Evolutionary conservation across 116 monocot genomes (phyloP), one percentile per base, ranked within the genome.

Genomic region (Posidonia oceanica): DNA sequence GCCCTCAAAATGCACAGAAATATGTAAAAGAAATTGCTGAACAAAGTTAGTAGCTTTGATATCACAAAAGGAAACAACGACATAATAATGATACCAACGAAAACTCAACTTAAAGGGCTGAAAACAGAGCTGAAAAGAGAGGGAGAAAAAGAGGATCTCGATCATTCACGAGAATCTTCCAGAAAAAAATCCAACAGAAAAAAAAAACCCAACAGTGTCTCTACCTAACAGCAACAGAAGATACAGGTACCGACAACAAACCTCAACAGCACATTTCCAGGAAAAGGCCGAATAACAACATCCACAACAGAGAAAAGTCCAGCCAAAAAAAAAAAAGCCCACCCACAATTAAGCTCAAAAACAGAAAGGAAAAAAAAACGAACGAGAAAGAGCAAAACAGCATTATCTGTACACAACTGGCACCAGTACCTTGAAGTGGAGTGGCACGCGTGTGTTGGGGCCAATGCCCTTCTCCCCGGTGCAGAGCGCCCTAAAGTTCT

Each of bases 401-500:
- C 18, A 21, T 60, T 21, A 22, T 29, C 59, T 15, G 16, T 29
- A 60, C 20, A 60, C 10, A 64, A 7, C 11, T 48, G 48, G 36
- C 62, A 62, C 36, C 17, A 36, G 14, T 23, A 86, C 89, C 83
- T 89, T 89, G 75, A 59, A 89, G 73, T 89, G 94, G 29, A 94
- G 87, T n/a, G 83, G 80, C n/a, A 87, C 87, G 40, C 87, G 85
- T 40, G 94, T 89, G 69, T 70, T 66, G 4, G 90, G 81, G 6
- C 89, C 87, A 53, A 83, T 59, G 42, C 94, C 94, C 76, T 89
- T 94, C 94, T 94, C 94, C 37, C 90, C 94, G 23, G 87, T 90
- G 69, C 90, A 94, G 42, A 94, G 87, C 16, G 85, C 84, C 76
- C 90, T 75, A 54, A 94, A 94, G 82, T 94, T 94, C 90, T 94